Evolutionary conservation across 2,329 filamentous ascomycete genomes (phyloP).

Genomic region (Xylariales sp.): DNA sequence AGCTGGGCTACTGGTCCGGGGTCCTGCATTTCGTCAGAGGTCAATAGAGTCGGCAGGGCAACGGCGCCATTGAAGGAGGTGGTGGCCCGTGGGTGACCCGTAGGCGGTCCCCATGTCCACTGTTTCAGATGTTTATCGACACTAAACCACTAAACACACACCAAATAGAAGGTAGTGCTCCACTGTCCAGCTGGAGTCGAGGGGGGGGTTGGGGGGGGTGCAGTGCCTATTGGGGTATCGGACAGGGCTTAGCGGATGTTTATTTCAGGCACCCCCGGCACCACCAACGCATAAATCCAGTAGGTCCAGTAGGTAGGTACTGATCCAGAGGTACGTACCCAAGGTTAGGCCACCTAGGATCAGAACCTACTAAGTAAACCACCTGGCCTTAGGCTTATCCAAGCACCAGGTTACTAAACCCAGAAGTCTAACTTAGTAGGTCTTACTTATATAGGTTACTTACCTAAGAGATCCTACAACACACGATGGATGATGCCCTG

Average conservation of each 20-base stretch:
- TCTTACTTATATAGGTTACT: too few species aligned
- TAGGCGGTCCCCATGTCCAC: neutral
- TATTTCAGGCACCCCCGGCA: neutral
- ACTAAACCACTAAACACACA: neutral
- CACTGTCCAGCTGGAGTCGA: slow-evolving; percentile 16
- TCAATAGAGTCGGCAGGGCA: slow-evolving; percentile 51
- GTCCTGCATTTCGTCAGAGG: slow-evolving; percentile 47
- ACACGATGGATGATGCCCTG: too few species aligned
- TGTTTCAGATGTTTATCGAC: slow-evolving; percentile 34
- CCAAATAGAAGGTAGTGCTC: neutral
- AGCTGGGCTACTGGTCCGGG: slow-evolving; percentile 37
- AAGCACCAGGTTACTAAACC: too few species aligned
- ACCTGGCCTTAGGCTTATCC: too few species aligned
- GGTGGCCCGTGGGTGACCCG: neutral
- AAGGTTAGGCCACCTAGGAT: too few species aligned
- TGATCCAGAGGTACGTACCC: too few species aligned
- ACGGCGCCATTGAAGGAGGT: slow-evolving; percentile 36
- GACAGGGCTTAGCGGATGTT: slow-evolving; percentile 21
- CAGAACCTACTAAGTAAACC: too few species aligned
- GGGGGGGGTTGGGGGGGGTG: neutral
- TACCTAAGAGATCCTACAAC: too few species aligned
- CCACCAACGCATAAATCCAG: too few species aligned
- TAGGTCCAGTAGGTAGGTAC: too few species aligned
- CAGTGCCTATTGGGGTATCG: neutral
- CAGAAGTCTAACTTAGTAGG: too few species aligned